Evolutionary conservation across 225 moss, liverwort and hornwort species (phyloP).

Genomic region (Marchantia paleacea): DNA sequence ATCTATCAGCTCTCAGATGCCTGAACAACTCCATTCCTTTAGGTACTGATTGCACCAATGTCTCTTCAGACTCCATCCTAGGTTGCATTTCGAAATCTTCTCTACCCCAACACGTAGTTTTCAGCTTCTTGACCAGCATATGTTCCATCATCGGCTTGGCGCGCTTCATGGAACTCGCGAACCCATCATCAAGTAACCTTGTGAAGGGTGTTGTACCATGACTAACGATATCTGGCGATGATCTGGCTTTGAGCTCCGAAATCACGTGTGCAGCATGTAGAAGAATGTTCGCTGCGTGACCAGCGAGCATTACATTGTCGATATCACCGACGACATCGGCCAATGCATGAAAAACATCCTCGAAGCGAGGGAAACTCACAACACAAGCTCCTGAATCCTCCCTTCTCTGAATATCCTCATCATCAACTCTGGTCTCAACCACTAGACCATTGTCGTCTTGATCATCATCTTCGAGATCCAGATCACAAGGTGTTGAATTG

Average conservation of each 20-base stretch:
- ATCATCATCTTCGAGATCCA: constrained; percentile 46
- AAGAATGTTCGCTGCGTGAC: constrained; percentile 46
- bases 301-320: constrained; percentile 48
- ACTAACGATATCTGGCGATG: constrained; percentile 33
- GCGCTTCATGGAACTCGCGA: constrained; percentile 30
- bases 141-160: constrained; percentile 30
- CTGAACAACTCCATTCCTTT: constrained; percentile 36
- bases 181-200: constrained; percentile 36
- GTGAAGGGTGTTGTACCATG: constrained; percentile 39
- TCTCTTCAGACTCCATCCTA: constrained; percentile 43
- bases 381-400: constrained; percentile 34
- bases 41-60: constrained; percentile 29
- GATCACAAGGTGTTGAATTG: constrained; percentile 40
- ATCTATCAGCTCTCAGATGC: constrained; percentile 30
- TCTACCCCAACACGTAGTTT: constrained; percentile 23
- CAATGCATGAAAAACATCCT: constrained; percentile 42
- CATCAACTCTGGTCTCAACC: constrained; percentile 31
- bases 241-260: constrained; percentile 45
- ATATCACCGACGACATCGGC: constrained; percentile 43
- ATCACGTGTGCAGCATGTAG: constrained; percentile 43
- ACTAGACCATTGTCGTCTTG: constrained; percentile 42
- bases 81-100: constrained; percentile 35
- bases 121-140: constrained; percentile 26
- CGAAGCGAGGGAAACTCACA: constrained; percentile 34
- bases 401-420: constrained; percentile 25